phyloP scores from a whole-genome alignment of 1,284 basidiomycete genomes.

The Cystobasidium sp. region DNA sequence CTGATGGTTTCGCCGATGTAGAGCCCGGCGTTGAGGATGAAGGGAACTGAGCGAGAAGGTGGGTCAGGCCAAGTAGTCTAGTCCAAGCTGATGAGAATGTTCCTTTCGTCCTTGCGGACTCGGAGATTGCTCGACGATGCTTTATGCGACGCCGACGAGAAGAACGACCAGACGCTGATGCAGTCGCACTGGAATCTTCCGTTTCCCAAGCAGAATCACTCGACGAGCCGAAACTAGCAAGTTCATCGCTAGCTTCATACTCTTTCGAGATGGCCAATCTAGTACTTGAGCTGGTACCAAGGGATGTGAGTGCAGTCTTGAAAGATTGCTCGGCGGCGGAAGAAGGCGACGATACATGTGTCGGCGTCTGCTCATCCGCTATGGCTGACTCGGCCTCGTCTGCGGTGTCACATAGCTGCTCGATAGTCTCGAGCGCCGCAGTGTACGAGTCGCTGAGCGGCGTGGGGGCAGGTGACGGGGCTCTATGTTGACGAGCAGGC shows the following conservation, averaged over 20 bases:
- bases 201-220: conserved; percentile 26
- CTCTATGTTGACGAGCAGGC: background rate
- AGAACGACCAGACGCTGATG: background rate
- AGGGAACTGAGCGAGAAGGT: no score
- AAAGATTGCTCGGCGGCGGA: conserved; percentile 13
- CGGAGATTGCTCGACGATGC: no score
- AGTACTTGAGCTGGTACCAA: background rate
- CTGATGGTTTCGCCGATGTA: no score
- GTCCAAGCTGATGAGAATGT: no score
- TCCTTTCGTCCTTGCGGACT: no score
- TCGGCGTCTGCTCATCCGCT: background rate
- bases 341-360: background rate
- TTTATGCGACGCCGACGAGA: no score
- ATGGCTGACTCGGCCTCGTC: background rate
- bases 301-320: background rate
- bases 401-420: conserved; percentile 12
- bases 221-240: conserved; percentile 14
- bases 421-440: conserved; percentile 7
- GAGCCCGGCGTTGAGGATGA: no score
- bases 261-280: conserved; percentile 10
- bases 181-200: background rate
- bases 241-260: conserved; percentile 26
- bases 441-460: conserved; percentile 15
- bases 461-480: background rate
- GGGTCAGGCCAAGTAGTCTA: no score